phyloP scores from a whole-genome alignment of 192 early-diverging fungal genomes.

The Coemansia sp. region DNA sequence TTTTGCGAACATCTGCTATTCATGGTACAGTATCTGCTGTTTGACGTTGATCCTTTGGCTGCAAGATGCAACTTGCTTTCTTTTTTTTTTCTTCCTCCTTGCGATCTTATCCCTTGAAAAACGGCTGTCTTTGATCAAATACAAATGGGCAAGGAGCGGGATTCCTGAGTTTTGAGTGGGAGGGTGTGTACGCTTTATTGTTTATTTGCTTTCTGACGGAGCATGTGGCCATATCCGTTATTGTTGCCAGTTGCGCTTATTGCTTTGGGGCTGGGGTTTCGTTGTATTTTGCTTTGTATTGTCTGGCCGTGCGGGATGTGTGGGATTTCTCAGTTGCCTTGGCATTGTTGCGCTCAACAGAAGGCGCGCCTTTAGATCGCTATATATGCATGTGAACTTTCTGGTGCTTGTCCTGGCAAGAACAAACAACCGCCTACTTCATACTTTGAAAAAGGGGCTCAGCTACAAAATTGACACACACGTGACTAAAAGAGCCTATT shows the following conservation, averaged over 20 bases:
- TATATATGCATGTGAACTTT: constrained; percentile 6
- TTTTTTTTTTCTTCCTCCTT: not conserved
- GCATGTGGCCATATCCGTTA: not conserved
- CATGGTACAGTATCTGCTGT: constrained; percentile 45
- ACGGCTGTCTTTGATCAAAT: not conserved
- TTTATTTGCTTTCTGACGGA: not conserved
- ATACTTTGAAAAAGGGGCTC: not conserved
- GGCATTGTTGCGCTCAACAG: not conserved
- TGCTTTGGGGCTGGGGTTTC: not conserved
- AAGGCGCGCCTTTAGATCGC: not conserved
- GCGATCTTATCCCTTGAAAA: not conserved
- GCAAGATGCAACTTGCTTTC: not conserved
- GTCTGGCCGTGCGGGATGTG: not conserved
- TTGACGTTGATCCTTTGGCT: constrained; percentile 1
- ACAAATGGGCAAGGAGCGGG: not conserved
- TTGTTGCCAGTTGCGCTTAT: not conserved
- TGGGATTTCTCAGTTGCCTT: not conserved
- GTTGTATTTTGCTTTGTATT: not conserved
- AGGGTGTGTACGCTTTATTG: not conserved
- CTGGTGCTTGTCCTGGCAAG: not conserved
- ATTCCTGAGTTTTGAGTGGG: not conserved
- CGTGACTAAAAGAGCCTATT: not conserved
- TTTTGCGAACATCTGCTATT: constrained; percentile 80
- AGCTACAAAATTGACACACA: not conserved
- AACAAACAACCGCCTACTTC: not conserved